Base-by-base conservation (phyloP, 2,329 filamentous ascomycete species). In the Penicillium freii region DNA sequence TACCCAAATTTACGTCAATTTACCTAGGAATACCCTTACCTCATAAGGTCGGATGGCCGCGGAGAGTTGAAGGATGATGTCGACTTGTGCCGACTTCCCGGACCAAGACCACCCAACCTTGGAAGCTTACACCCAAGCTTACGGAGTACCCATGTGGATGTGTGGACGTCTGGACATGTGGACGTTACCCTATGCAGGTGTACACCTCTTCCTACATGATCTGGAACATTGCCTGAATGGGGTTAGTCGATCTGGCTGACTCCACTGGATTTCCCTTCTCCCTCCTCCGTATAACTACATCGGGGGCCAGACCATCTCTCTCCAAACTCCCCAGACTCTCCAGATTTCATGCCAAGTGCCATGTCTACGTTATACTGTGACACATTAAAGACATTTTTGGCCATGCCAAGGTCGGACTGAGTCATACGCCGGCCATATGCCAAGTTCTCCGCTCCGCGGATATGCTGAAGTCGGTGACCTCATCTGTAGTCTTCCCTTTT, bases 181-280 rank as follows among this genome's bases (percentile, higher is more conserved):
- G 3, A 36, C 8, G 34, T 19, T 38, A 38, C 34, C 11, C 11
- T 33, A 33, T 38, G 51, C 42, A 54, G 11, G 51, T 19, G 15
- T n/a, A n/a, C 34, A n/a, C 8, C 33, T 43, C n/a, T 23, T 51
- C 39, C 15, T 25, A 25, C 15, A 21, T 23, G 43, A 44, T 66
- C 64, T 66, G 60, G 64, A 66, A 66, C 42, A 45, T 59, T 66
- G 17, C 64, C 59, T 51, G 36, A 59, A 57, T 29, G 11, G 60
- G 62, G 19, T 38, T 66, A 66, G 64, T 57, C 43, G 40, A 43
- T 44, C 38, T 44, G 39, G 39, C 2, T 51, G 38, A 51, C 51
- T 47, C 51, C 42, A 44, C 42, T 44, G 5, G 23, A 27, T 29
- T 29, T n/a, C 25, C 19, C 5, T 42, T 42, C n/a, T 40, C 8